Base-by-base conservation (phyloP, 768 basidiomycete species). In the Trametes maxima region DNA sequence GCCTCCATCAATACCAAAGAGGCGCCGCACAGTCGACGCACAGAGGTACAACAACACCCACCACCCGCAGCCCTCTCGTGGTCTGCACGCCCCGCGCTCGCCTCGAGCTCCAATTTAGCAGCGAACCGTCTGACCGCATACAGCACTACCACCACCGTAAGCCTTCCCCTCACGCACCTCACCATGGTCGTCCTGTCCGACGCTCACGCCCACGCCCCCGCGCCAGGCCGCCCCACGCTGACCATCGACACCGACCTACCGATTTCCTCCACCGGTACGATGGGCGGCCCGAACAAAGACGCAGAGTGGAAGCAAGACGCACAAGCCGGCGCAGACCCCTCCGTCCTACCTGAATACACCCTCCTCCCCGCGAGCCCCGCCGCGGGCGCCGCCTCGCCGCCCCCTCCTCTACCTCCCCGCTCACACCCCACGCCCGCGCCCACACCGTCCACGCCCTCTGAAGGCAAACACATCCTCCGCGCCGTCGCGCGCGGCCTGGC, bases 341-440 rank as follows among this genome's bases (percentile, higher is more conserved):
- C 44, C 35, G 36, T 60, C 36, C 59, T 50, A n/a, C 53, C 59
- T 37, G 46, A 40, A 25, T 55, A 60, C 53, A 49, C 52, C 53
- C 22, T n/a, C 5, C 53, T 48, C 24, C 59, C 59, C 19, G 13
- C 52, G 21, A 49, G 39, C 53, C 50, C 57, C 16, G 17, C 36
- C 45, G 40, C 24, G 17, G 46, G 46, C 24, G 43, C 7, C 16
- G n/a, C 45, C 43, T 44, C 43, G 43, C 43, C 7, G 4, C 28
- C 45, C 10, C 21, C 45, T 46, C 37, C 37, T 13, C 36, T 12
- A n/a, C 21, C 51, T 11, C 37, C 51, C 3, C 33, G 17, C 35
- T 16, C 6, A 4, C 36, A 14, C 49, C 21, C n/a, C 51, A 5
- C 51, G 13, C 2, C 51, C 36, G 19, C 35, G 3, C 3, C 48